These are phyloP conservation scores for Penicillium glabrum DNA, from an alignment of 2,329 filamentous ascomycete species.

Conservation along the genomic window DNA sequence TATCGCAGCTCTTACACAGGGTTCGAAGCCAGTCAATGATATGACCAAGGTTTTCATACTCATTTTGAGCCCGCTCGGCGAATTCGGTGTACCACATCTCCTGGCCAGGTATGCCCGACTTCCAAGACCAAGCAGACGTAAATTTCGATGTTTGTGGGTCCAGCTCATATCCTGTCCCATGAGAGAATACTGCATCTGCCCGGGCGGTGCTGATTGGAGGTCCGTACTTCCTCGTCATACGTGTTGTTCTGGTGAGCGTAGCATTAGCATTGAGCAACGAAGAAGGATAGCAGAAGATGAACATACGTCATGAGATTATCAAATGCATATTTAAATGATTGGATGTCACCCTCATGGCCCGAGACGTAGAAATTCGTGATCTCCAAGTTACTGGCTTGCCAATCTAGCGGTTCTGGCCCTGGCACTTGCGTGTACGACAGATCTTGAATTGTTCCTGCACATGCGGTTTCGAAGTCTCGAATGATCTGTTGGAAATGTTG, in stretches of 20 bases:
- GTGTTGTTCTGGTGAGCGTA: neutral
- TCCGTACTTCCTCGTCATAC: neutral
- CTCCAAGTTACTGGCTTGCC: neutral
- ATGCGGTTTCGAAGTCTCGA: neutral
- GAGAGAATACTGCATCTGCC: neutral
- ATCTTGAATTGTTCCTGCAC: neutral
- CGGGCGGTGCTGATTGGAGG: neutral
- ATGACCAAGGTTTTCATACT: constrained; percentile 3
- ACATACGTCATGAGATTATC: neutral
- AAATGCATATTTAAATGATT: neutral
- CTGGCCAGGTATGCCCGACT: neutral
- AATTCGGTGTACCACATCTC: constrained; percentile 1
- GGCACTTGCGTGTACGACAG: neutral
- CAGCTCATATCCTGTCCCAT: neutral
- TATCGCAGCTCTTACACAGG: neutral
- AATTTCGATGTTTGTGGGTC: neutral
- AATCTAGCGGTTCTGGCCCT: neutral
- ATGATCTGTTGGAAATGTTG: neutral
- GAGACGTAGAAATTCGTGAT: neutral
- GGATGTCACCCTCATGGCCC: neutral
- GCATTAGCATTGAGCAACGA: neutral
- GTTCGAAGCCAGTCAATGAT: constrained; percentile 4
- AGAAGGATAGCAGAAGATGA: neutral
- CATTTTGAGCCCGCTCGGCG: neutral
- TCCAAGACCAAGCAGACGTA: neutral